A percentile compares a stretch with the other conserved stretches of the same genome.
Evolutionary conservation across 2,329 filamentous ascomycete genomes (phyloP).

Genomic region (Fonsecaea multimorphosa): DNA sequence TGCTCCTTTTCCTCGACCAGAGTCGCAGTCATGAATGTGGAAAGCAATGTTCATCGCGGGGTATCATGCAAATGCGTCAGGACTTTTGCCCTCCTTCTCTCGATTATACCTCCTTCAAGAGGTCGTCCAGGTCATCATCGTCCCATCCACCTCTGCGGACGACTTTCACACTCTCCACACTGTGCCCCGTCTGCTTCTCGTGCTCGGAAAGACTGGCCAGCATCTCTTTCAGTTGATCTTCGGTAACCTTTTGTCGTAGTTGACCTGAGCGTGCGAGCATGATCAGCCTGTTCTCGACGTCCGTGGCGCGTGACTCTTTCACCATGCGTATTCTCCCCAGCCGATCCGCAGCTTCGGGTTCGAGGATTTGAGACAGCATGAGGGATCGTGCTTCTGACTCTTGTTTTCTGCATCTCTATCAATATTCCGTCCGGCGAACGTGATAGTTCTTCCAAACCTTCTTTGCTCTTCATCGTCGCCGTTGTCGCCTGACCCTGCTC

Average conservation of each 20-base stretch:
- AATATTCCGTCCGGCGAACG: not conserved
- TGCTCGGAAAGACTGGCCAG: slow-evolving; percentile 58
- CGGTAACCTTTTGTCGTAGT: slow-evolving; percentile 83
- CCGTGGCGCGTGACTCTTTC: slow-evolving; percentile 85
- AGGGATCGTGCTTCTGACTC: slow-evolving; percentile 74
- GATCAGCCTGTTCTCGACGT: slow-evolving; percentile 92
- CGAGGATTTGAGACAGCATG: slow-evolving; percentile 90
- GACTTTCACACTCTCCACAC: slow-evolving; percentile 82
- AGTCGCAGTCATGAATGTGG: slow-evolving; percentile 1
- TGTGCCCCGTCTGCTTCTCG: slow-evolving; percentile 63
- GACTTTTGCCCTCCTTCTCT: slow-evolving; percentile 2
- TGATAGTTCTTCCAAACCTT: slow-evolving; percentile 56
- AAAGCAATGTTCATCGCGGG: slow-evolving; percentile 22
- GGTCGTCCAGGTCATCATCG: slow-evolving; percentile 66
- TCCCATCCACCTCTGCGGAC: slow-evolving; percentile 84
- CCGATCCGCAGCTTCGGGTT: slow-evolving; percentile 90
- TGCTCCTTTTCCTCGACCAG: slow-evolving; percentile 4
- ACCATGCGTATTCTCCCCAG: slow-evolving; percentile 93
- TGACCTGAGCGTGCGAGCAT: slow-evolving; percentile 89
- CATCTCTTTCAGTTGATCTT: slow-evolving; percentile 91
- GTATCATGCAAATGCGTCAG: slow-evolving; percentile 31
- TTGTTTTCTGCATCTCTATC: slow-evolving; percentile 43
- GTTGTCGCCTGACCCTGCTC: slow-evolving; percentile 54
- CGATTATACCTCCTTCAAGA: slow-evolving; percentile 36
- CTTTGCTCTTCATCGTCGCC: slow-evolving; percentile 68